Conservation (phyloP, 2,329 filamentous ascomycete genomes). For the Cadophora sp. region DNA sequence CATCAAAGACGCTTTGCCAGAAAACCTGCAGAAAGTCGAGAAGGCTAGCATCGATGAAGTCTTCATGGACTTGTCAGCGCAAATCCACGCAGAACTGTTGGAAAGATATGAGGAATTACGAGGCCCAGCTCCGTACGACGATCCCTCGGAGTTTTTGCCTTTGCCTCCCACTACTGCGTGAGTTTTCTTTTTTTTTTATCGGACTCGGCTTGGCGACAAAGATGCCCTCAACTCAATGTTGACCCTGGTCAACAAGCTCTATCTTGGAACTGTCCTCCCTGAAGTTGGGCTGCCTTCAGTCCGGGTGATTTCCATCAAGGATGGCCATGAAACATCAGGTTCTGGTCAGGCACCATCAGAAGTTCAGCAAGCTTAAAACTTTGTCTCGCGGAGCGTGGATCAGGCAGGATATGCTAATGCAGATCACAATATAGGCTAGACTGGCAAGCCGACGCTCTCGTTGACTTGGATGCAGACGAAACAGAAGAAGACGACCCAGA, state of each 20-base stretch:
- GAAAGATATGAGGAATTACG: conserved; percentile 77
- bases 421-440: conserved; percentile 56
- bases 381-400: neutral
- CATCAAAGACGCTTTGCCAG: conserved; percentile 77
- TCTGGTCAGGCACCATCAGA: conserved; percentile 9
- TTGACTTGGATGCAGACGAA: conserved; percentile 76
- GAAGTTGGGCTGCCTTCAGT: neutral
- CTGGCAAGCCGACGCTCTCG: conserved; percentile 83
- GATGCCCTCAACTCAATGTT: neutral
- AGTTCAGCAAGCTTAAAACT: neutral
- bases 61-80: conserved; percentile 87
- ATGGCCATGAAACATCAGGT: neutral
- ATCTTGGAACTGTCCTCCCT: neutral
- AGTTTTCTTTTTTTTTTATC: neutral
- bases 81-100: conserved; percentile 78
- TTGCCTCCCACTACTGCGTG: conserved; percentile 70
- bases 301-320: neutral
- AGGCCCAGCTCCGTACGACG: conserved; percentile 73
- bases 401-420: neutral
- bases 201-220: neutral
- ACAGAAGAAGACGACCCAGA: conserved; percentile 84
- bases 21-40: conserved; percentile 75
- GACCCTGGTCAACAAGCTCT: conserved; percentile 3
- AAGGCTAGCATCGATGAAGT: conserved; percentile 97
- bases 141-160: conserved; percentile 74